A percentile compares a stretch with the other conserved stretches of the same genome.
These are phyloP conservation scores for Ceratobasidium sp. DNA, from an alignment of 1,284 basidiomycete genomes.

Conservation along the genomic window DNA sequence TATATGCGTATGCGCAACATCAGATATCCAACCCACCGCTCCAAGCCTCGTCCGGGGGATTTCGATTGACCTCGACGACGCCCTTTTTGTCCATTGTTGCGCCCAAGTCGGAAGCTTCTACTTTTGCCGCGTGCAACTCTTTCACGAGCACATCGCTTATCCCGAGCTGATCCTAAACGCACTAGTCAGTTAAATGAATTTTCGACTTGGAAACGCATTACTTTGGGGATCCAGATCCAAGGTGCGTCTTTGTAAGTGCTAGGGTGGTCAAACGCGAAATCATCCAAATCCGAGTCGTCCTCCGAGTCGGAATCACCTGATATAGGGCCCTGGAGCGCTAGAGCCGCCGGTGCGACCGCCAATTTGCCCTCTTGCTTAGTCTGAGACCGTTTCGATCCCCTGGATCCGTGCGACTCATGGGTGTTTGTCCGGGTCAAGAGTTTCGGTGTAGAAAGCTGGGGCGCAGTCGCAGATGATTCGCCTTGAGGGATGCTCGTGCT, in stretches of 20 bases:
- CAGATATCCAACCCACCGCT: slow-evolving; percentile 32
- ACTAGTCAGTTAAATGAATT: not conserved
- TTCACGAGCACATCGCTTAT: slow-evolving; percentile 43
- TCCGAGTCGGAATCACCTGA: slow-evolving; percentile 39
- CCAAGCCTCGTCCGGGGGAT: slow-evolving; percentile 46
- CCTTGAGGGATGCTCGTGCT: slow-evolving; percentile 28
- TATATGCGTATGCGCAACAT: slow-evolving; percentile 18
- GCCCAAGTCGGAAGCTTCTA: slow-evolving; percentile 42
- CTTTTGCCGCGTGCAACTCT: slow-evolving; percentile 42
- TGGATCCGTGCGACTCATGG: not conserved
- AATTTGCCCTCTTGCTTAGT: not conserved
- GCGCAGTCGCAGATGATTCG: slow-evolving; percentile 11
- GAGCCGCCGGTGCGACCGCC: slow-evolving; percentile 16
- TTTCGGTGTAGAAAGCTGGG: slow-evolving; percentile 25
- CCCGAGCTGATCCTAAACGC: slow-evolving; percentile 45
- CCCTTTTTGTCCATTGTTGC: slow-evolving; percentile 44
- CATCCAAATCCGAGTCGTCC: slow-evolving; percentile 38
- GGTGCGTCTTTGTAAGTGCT: slow-evolving; percentile 46
- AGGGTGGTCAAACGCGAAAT: slow-evolving; percentile 48
- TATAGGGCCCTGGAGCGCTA: not conserved
- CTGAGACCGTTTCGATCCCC: slow-evolving; percentile 1
- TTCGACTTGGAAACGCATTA: not conserved
- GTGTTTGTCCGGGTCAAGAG: slow-evolving; percentile 29
- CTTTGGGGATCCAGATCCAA: slow-evolving; percentile 49
- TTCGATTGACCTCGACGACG: slow-evolving; percentile 43